phyloP scores from a whole-genome alignment of 2,329 filamentous ascomycete species.

The Ceratocystis eucalypticola region DNA sequence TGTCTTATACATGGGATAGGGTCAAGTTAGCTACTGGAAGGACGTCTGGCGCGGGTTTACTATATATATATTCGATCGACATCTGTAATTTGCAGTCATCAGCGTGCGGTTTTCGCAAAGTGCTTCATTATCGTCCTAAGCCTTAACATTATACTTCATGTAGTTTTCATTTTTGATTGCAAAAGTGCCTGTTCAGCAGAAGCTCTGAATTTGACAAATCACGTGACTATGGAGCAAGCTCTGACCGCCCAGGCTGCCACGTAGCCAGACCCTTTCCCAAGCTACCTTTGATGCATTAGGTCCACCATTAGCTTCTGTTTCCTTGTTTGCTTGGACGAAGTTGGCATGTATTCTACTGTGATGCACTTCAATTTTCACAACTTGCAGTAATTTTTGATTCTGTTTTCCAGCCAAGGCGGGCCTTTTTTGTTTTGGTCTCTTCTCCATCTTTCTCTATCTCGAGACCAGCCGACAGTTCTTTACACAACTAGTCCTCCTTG shows the following conservation, averaged over 20 bases:
- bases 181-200: neutral
- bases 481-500: neutral
- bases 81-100: neutral
- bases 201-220: neutral
- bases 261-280: constrained; percentile 5
- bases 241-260: constrained; percentile 4
- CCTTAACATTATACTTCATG: too few species aligned
- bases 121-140: too few species aligned
- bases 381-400: neutral
- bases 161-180: too few species aligned
- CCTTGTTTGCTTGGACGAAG: neutral
- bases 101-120: neutral
- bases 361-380: neutral
- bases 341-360: neutral
- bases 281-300: neutral
- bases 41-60: too few species aligned
- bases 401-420: neutral
- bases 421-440: neutral
- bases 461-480: neutral
- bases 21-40: too few species aligned
- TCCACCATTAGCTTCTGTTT: neutral
- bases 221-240: neutral
- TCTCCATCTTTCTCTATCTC: neutral
- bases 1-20: neutral
- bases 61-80: neutral